A percentile compares a stretch with the other conserved stretches of the same genome.
Evolutionary conservation across 805 yeast species (phyloP).

Genomic region (Metschnikowia cubensis): DNA sequence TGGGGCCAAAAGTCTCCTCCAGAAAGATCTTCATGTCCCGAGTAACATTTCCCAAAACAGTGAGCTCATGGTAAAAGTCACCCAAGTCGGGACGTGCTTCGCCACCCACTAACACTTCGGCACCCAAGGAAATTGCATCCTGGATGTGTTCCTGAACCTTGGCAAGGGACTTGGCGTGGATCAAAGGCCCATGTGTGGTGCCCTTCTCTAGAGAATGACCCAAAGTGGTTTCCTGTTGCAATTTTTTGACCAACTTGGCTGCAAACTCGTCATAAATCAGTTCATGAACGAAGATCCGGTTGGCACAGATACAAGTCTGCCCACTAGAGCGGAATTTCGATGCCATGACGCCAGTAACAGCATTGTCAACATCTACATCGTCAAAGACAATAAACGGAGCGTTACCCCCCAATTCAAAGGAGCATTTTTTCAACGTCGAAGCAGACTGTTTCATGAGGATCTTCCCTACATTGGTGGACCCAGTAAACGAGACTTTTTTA

Average conservation of each 20-base stretch:
- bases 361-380: slow-evolving; percentile 18
- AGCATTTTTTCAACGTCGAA: slow-evolving; percentile 17
- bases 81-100: slow-evolving; percentile 51
- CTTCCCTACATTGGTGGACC: slow-evolving; percentile 21
- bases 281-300: slow-evolving; percentile 20
- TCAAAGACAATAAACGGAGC: slow-evolving; percentile 22
- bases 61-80: slow-evolving; percentile 61
- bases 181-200: slow-evolving; percentile 76
- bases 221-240: slow-evolving; percentile 35
- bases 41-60: slow-evolving; percentile 60
- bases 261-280: slow-evolving; percentile 16
- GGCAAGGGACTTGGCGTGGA: slow-evolving; percentile 55
- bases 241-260: slow-evolving; percentile 9
- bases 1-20: slow-evolving; percentile 84
- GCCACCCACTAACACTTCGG: slow-evolving; percentile 63
- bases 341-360: slow-evolving; percentile 18
- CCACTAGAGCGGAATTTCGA: slow-evolving; percentile 20
- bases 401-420: slow-evolving; percentile 21
- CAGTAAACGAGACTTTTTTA: slow-evolving; percentile 19
- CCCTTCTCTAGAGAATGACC: slow-evolving; percentile 60
- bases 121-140: slow-evolving; percentile 66
- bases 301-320: slow-evolving; percentile 21
- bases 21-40: slow-evolving; percentile 50
- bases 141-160: slow-evolving; percentile 60
- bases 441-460: slow-evolving; percentile 18